Conservation (phyloP, 495 filamentous ascomycete species). For the Thermothielavioides terrestris region DNA sequence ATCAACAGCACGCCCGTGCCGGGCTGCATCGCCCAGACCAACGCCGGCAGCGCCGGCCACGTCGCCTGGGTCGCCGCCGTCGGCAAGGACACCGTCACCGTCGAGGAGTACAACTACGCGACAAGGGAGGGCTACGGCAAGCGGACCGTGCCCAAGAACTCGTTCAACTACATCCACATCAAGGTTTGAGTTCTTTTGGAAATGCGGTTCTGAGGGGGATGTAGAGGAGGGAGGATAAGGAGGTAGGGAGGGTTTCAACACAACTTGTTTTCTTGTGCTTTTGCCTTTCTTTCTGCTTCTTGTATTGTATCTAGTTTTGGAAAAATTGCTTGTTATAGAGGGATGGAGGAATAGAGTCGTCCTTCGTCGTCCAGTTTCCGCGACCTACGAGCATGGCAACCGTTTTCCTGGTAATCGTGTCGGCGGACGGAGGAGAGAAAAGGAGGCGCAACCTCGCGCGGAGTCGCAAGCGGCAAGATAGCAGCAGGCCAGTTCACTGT, state of each 20-base stretch:
- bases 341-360: too few relatives aligned
- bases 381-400: too few relatives aligned
- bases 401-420: too few relatives aligned
- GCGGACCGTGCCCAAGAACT: constrained; percentile 13
- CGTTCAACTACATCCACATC: constrained; percentile 22
- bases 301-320: too few relatives aligned
- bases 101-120: constrained; percentile 24
- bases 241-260: not conserved
- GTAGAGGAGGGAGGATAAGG: not conserved
- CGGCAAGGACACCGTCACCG: constrained; percentile 12
- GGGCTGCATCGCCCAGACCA: constrained; percentile 18
- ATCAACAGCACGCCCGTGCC: constrained; percentile 19
- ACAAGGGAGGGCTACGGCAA: constrained; percentile 12
- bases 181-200: not conserved
- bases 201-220: not conserved
- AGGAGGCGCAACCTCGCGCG: too few relatives aligned
- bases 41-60: constrained; percentile 14
- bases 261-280: not conserved
- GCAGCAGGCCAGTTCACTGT: too few relatives aligned
- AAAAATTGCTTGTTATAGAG: too few relatives aligned
- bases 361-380: too few relatives aligned
- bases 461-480: too few relatives aligned
- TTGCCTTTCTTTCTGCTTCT: too few relatives aligned
- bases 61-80: constrained; percentile 20
- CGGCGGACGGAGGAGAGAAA: too few relatives aligned